phyloP scores from a whole-genome alignment of 1,284 basidiomycete genomes.

The Malassezia psittaci region DNA sequence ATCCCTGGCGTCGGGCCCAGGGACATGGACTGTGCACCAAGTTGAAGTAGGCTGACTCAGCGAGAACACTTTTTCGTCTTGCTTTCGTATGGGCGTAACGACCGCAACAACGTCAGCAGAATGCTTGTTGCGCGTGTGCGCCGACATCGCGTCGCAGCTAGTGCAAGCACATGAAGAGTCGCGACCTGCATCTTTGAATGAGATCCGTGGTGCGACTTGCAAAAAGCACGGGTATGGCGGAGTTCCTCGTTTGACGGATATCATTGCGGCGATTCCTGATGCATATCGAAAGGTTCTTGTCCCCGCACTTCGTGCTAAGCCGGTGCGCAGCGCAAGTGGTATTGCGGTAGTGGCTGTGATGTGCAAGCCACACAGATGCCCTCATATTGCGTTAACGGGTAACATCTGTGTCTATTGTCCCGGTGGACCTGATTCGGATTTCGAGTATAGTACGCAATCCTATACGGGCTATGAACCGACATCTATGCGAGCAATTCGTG shows the following conservation, averaged over 20 bases:
- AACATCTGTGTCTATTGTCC: slow-evolving; percentile 99
- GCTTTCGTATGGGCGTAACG: slow-evolving; percentile 6
- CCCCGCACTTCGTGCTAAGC: slow-evolving; percentile 83
- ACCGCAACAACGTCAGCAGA: slow-evolving; percentile 60
- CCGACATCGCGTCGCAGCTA: slow-evolving; percentile 85
- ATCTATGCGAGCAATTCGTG: slow-evolving; percentile 95
- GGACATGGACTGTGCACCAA: too few species aligned
- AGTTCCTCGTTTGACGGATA: slow-evolving; percentile 87
- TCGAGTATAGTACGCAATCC: slow-evolving; percentile 94
- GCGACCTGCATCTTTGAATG: slow-evolving; percentile 66
- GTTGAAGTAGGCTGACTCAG: neutral
- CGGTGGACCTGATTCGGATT: slow-evolving; percentile 96
- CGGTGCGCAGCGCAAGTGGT: slow-evolving; percentile 93
- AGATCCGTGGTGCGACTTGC: slow-evolving; percentile 72
- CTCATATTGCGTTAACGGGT: slow-evolving; percentile 99
- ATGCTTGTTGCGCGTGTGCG: slow-evolving; percentile 76
- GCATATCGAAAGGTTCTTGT: slow-evolving; percentile 85
- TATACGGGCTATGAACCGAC: slow-evolving; percentile 93
- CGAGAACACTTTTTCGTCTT: neutral
- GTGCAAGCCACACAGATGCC: slow-evolving; percentile 99
- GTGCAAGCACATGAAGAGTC: slow-evolving; percentile 70
- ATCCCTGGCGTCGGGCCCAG: neutral
- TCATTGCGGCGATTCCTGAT: slow-evolving; percentile 95
- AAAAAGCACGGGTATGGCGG: slow-evolving; percentile 79
- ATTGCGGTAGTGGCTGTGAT: slow-evolving; percentile 98